Evolutionary conservation across 2,329 filamentous ascomycete species (phyloP), one percentile per base, ranked within the genome.

Genomic region (Beauveria rudraprayagi): DNA sequence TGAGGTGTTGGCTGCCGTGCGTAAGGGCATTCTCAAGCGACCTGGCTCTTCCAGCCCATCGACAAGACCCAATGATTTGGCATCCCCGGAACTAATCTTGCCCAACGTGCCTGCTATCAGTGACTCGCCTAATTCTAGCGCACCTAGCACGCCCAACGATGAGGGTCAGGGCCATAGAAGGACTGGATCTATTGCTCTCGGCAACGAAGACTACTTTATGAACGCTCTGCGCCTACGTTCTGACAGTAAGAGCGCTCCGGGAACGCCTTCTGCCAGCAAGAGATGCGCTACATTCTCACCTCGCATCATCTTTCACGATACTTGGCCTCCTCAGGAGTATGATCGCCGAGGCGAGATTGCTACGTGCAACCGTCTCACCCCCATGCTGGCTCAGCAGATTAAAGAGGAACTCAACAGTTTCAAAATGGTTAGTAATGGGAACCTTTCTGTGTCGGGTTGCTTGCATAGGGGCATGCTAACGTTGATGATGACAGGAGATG

Each of bases 361-460:
- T 11, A 99, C 94, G 1, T 99, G 94, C 84, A 99, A 99, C 72
- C 90, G 93, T 66, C 81, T 99, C 67, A 99, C 94, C 54, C 94
- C 94, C 14, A 92, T 97, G 83, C 84, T 99, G 65, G 94, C 94
- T 51, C 94, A 99, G 77, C 94, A 99, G 75, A 99, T 99, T 78
- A 97, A 97, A 78, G 94, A 99, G 78, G 94, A 99, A 78, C 84
- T 99, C 68, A 99, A 99, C 78, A 95, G 88, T 68, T 99, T 99
- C 82, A 99, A 99, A 76, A 99, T 99, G 94, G 71, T 72, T 52
- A 52, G 68, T 28, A 19, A 5, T 50, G 1, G 6, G n/a, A 37
- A 19, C 3, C 51, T 9, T 17, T 3, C 14, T 3, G 14, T 28
- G 37, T 3, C 30, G 1, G 16, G n/a, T 30, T 54, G 41, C 60